A percentile compares a stretch with the other conserved stretches of the same genome.
These are phyloP conservation scores for Erodium trifolium DNA, from an alignment of 441 rosid genomes.

Conservation along the genomic window DNA sequence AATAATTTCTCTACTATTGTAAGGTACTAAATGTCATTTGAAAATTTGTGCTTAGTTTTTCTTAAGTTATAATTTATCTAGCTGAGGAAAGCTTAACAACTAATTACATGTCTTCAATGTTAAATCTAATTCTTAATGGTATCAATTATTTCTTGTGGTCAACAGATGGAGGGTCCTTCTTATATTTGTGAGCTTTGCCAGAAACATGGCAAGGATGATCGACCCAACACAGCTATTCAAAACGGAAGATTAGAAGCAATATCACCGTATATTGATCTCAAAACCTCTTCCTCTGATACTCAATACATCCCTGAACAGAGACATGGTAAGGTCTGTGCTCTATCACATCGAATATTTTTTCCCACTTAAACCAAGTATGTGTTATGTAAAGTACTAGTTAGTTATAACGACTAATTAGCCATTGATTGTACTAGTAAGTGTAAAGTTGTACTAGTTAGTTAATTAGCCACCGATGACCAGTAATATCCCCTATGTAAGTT, in stretches of 20 bases:
- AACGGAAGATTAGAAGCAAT: slow-evolving; percentile 20
- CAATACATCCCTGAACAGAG: slow-evolving; percentile 26
- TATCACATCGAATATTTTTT: not conserved
- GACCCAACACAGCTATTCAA: slow-evolving; percentile 20
- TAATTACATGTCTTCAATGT: too few relatives aligned
- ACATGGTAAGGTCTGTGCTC: slow-evolving; percentile 60
- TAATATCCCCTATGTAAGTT: too few relatives aligned
- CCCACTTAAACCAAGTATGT: not conserved
- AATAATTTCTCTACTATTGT: too few relatives aligned
- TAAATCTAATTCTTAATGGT: too few relatives aligned
- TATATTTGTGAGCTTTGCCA: slow-evolving; percentile 74
- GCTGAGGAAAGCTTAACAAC: too few relatives aligned
- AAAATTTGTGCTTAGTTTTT: too few relatives aligned
- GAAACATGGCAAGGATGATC: slow-evolving; percentile 41
- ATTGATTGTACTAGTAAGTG: too few relatives aligned
- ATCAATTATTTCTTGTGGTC: slow-evolving; percentile 12
- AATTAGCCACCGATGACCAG: too few relatives aligned
- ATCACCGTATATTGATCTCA: slow-evolving; percentile 15
- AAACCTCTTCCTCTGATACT: slow-evolving; percentile 22
- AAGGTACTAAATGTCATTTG: too few relatives aligned
- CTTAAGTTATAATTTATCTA: too few relatives aligned
- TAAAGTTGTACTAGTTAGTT: too few relatives aligned
- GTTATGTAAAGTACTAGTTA: not conserved
- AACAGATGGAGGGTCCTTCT: slow-evolving; percentile 42
- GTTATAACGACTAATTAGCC: not conserved